Percentiles rank a stretch among this genome's conserved stretches.
Evolutionary conservation across 345 rosid genomes (phyloP).

Genomic region (Boechera stricta): DNA sequence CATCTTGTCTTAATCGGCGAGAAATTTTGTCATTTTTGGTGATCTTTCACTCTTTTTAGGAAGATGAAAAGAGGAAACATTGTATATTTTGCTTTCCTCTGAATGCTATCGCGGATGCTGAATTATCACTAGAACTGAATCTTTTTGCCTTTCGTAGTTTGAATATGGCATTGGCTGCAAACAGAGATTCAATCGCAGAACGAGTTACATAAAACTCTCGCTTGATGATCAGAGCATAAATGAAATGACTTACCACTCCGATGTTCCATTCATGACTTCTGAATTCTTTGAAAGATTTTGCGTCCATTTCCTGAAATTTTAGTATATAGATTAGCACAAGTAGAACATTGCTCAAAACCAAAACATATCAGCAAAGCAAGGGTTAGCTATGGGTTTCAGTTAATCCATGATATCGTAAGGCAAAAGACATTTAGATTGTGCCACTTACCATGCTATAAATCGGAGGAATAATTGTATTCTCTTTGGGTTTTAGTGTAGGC

Average conservation of each 20-base stretch:
- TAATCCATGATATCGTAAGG: neutral
- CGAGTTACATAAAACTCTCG: slow-evolving; percentile 18
- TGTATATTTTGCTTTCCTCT: neutral
- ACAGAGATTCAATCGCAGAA: neutral
- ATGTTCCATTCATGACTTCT: slow-evolving; percentile 81
- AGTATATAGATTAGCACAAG: neutral
- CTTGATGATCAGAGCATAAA: slow-evolving; percentile 3
- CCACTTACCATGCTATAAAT: slow-evolving; percentile 76
- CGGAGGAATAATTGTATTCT: slow-evolving; percentile 61
- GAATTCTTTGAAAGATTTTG: slow-evolving; percentile 71
- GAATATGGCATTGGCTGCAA: slow-evolving; percentile 65
- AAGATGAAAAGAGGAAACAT: slow-evolving; percentile 8
- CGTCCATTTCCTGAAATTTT: slow-evolving; percentile 80
- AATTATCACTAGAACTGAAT: slow-evolving; percentile 67
- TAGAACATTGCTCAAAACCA: neutral
- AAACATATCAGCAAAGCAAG: neutral
- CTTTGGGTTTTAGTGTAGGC: slow-evolving; percentile 71
- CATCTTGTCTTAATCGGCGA: slow-evolving; percentile 14
- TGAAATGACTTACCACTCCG: slow-evolving; percentile 68
- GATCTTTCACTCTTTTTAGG: slow-evolving; percentile 16
- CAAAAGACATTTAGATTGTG: slow-evolving; percentile 5
- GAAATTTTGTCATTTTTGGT: neutral
- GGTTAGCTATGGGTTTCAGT: no score
- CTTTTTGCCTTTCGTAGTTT: slow-evolving; percentile 50
- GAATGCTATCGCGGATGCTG: slow-evolving; percentile 65